Evolutionary conservation across 73 alveolate species (phyloP).

Genomic region (Stentor coeruleus): DNA sequence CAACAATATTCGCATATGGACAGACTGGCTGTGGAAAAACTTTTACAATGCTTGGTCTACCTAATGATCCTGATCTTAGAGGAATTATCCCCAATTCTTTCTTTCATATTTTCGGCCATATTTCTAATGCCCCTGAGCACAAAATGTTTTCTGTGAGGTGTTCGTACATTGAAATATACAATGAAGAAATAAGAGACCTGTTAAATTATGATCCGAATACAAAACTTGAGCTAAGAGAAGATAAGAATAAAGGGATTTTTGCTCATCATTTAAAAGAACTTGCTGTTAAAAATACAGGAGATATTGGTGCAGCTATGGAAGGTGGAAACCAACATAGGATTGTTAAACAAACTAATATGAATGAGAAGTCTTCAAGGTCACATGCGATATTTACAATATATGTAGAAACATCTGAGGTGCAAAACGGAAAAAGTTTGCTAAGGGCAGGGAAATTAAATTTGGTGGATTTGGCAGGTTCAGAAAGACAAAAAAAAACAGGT

Average conservation of each 20-base stretch:
- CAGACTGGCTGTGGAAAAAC: conserved; percentile 95
- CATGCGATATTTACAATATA: conserved; percentile 91
- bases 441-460: conserved; percentile 90
- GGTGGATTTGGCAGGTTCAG: conserved; percentile 94
- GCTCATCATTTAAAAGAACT: conserved; percentile 59
- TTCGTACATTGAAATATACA: conserved; percentile 90
- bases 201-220: conserved; percentile 54
- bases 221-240: conserved; percentile 86
- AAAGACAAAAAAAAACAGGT: conserved; percentile 85
- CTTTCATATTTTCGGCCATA: conserved; percentile 72
- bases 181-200: conserved; percentile 94
- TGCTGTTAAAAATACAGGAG: conserved; percentile 43
- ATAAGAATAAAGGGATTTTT: conserved; percentile 87
- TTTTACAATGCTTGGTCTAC: conserved; percentile 83
- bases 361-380: conserved; percentile 82
- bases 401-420: conserved; percentile 75
- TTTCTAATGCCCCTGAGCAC: conserved; percentile 59
- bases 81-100: conserved; percentile 94
- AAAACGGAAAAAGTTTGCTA: conserved; percentile 46
- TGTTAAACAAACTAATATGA: conserved; percentile 93
- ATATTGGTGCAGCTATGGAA: conserved; percentile 66
- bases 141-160: conserved; percentile 79
- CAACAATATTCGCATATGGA: conserved; percentile 93
- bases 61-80: conserved; percentile 60
- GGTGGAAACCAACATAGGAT: conserved; percentile 86